phyloP scores from a whole-genome alignment of 805 yeast species.

The Starmerella apicola region DNA sequence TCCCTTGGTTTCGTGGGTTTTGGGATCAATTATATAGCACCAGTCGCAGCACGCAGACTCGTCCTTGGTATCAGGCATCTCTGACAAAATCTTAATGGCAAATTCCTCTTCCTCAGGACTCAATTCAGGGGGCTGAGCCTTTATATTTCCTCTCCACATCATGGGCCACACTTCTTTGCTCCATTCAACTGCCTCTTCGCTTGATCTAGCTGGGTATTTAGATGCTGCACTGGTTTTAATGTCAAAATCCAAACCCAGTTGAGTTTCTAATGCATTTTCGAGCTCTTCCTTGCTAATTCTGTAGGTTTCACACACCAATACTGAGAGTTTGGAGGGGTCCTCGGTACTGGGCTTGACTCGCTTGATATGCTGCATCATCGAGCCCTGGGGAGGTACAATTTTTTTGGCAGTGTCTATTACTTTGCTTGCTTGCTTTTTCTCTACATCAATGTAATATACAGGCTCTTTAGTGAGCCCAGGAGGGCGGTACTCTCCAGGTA shows the following conservation, averaged over 20 bases:
- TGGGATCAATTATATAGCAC: slow-evolving; percentile 54
- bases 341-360: slow-evolving; percentile 23
- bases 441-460: slow-evolving; percentile 15
- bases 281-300: slow-evolving; percentile 9
- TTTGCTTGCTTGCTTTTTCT: slow-evolving; percentile 12
- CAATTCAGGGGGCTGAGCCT: slow-evolving; percentile 35
- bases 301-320: slow-evolving; percentile 10
- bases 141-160: slow-evolving; percentile 86
- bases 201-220: slow-evolving; percentile 50
- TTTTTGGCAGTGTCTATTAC: slow-evolving; percentile 20
- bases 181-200: slow-evolving; percentile 58
- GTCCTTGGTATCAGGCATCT: slow-evolving; percentile 29
- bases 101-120: slow-evolving; percentile 34
- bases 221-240: slow-evolving; percentile 37
- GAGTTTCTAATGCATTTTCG: slow-evolving; percentile 25
- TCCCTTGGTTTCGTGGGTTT: slow-evolving; percentile 31
- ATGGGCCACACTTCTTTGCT: slow-evolving; percentile 66
- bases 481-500: slow-evolving; percentile 18
- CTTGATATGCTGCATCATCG: slow-evolving; percentile 27
- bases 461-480: slow-evolving; percentile 20
- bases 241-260: slow-evolving; percentile 3
- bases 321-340: slow-evolving; percentile 6
- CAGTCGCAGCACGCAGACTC: slow-evolving; percentile 27
- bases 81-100: slow-evolving; percentile 6
- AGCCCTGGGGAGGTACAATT: slow-evolving; percentile 26